Base-by-base conservation (phyloP, 106 monocot genomes). In the Alisma plantagoaquatica region DNA sequence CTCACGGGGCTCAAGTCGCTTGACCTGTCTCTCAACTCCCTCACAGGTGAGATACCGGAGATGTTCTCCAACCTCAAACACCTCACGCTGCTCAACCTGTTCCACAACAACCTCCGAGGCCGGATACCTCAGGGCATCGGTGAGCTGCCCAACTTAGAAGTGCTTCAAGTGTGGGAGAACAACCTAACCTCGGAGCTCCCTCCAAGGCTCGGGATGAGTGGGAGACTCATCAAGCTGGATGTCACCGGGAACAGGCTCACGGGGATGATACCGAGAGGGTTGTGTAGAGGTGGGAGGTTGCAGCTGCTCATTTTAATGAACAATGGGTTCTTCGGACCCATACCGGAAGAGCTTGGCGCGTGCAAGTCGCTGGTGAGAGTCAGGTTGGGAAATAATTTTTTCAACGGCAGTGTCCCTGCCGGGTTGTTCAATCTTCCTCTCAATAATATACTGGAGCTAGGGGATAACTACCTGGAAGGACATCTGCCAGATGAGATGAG, bases 111-210 rank as follows among this genome's bases (percentile, higher is more conserved):
- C 41, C 35, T 91, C 29, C 49, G 31, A 18, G 91, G 91, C 10
- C 31, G 21, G 18, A 69, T 91, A 27, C 91, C 91, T 1, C 21
- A 44, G 8, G 80, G 75, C 66, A 46, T 84, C n/a, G 84, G 43
- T 0, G 69, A 77, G 0, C 46, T 77, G 11, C 72, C 77, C 11
- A 56, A 75, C 16, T 74, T 90, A 0, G 90, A 90, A 56, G 84
- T 84, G 1, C 58, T 90, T 25, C 62, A 84, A 60, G 28, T 80
- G 7, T 90, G 90, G 90, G 73, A 70, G 24, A 90, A 90, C 54
- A 90, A 90, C 49, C 69, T 90, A 32, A 84, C 90, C 5, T 55
- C 72, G 19, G 70, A 71, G 46, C 38, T 90, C 15, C 90, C 90
- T 1, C 52, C 33, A 8, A 31, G 29, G 8, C 62, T 90, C 1